Conservation (phyloP, 192 early-diverging fungal species). For the Dimargaris xerosporica region DNA sequence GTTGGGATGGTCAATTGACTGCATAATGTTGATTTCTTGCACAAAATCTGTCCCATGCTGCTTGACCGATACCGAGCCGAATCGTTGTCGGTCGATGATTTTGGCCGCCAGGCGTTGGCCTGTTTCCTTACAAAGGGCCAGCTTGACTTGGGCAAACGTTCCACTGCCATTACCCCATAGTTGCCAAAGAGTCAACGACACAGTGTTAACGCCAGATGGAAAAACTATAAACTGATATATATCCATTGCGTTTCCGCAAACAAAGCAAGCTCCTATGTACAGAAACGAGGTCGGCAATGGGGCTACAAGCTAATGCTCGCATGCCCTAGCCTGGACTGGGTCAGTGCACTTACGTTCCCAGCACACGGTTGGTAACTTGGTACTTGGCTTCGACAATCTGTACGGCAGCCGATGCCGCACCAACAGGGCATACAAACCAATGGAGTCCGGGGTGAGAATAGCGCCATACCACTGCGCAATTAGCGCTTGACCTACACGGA, state of each 20-base stretch:
- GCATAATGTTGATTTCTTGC: conserved; percentile 59
- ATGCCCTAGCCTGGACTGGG: too few species aligned
- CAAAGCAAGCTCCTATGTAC: too few species aligned
- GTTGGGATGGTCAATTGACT: conserved; percentile 50
- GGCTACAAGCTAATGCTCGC: too few species aligned
- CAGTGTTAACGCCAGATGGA: too few species aligned
- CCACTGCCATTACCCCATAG: conserved; percentile 18
- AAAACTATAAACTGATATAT: too few species aligned
- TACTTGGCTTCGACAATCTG: conserved; percentile 21
- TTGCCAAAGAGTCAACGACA: too few species aligned
- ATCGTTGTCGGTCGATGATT: conserved; percentile 67
- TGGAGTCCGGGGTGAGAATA: too few species aligned
- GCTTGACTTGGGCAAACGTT: conserved; percentile 63
- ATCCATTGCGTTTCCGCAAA: too few species aligned
- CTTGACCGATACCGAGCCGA: conserved; percentile 40
- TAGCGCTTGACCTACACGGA: too few species aligned
- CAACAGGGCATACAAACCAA: too few species aligned
- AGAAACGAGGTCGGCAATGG: too few species aligned
- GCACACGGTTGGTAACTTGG: conserved; percentile 26
- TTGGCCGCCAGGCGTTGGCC: conserved; percentile 66
- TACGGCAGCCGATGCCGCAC: background rate
- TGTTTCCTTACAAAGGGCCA: conserved; percentile 44
- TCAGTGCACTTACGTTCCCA: conserved; percentile 16
- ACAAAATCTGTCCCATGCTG: conserved; percentile 60
- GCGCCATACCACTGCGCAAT: too few species aligned